Percentiles rank a stretch among this genome's conserved stretches.
phyloP scores from a whole-genome alignment of 129 eudicot genomes.

The Saposhnikovia divaricata region DNA sequence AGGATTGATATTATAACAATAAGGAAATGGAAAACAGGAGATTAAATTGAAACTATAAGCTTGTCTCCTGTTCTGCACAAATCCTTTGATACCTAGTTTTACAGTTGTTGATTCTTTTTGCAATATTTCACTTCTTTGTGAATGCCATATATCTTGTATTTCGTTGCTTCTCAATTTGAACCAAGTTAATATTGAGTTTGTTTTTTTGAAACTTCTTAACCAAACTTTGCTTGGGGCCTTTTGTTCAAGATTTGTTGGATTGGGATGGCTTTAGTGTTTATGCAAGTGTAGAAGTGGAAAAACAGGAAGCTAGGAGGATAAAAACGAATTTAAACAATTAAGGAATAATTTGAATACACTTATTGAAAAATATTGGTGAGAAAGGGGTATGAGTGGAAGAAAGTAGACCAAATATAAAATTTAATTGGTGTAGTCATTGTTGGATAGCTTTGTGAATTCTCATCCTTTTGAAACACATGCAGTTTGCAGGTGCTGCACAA shows the following conservation, averaged over 20 bases:
- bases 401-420: not conserved
- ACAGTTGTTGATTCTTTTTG: not conserved
- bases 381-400: not conserved
- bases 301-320: not conserved
- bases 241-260: not conserved
- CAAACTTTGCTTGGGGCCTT: not conserved
- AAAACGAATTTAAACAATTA: not conserved
- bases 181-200: not conserved
- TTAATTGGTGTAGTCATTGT: not conserved
- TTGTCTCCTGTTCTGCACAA: not conserved
- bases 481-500: conserved; percentile 99
- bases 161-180: not conserved
- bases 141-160: not conserved
- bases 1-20: not conserved
- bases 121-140: not conserved
- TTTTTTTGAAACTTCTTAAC: not conserved
- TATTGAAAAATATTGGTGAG: not conserved
- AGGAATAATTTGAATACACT: not conserved
- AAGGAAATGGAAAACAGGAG: not conserved
- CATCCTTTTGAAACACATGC: conserved; percentile 9
- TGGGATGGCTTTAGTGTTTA: not conserved
- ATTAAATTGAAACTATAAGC: no score
- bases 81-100: not conserved
- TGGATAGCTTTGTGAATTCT: conserved; percentile 1
- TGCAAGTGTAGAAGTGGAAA: not conserved